Evolutionary conservation across 2,329 filamentous ascomycete species (phyloP).

Genomic region (Trichophyton schoenleinii): DNA sequence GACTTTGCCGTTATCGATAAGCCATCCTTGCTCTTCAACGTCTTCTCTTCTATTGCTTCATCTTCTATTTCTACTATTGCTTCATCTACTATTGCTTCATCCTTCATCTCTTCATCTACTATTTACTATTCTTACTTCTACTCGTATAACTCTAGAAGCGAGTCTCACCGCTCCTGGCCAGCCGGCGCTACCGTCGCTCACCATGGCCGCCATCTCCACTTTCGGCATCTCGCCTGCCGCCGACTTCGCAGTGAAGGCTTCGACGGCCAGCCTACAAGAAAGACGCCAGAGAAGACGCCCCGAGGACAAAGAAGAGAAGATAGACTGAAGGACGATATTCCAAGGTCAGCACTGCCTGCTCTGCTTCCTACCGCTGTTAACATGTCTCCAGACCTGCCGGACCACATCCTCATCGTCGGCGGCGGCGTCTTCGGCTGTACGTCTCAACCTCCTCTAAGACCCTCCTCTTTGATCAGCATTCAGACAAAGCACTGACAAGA

Average conservation of each 20-base stretch:
- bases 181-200: neutral
- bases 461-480: neutral
- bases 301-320: neutral
- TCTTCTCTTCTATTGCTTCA: neutral
- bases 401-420: conserved; percentile 31
- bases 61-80: neutral
- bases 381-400: conserved; percentile 16
- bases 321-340: neutral
- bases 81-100: neutral
- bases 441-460: conserved; percentile 12
- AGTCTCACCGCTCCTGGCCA: no score
- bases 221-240: neutral
- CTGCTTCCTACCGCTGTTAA: neutral
- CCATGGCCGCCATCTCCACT: neutral
- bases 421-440: conserved; percentile 34
- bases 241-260: neutral
- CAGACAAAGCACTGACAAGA: neutral
- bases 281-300: neutral
- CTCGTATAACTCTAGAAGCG: no score
- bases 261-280: no score
- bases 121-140: no score
- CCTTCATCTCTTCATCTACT: no score
- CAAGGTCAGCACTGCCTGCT: neutral
- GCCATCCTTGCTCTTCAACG: neutral
- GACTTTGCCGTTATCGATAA: neutral